Evolutionary conservation across 176 grass and related monocot species (phyloP).

Genomic region (Oropetium thomaeum): DNA sequence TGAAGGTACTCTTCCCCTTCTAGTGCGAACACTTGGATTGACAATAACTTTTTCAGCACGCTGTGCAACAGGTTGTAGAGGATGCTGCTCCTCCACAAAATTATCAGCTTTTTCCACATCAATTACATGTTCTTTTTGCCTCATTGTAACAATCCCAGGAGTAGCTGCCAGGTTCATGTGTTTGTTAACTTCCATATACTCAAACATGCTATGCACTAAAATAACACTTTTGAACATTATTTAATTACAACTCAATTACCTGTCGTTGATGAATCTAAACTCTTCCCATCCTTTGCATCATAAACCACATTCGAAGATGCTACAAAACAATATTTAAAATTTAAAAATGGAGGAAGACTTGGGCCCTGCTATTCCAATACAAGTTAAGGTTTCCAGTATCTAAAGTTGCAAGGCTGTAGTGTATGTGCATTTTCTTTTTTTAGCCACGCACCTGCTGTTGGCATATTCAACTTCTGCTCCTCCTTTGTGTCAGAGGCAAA

Average conservation of each 20-base stretch:
- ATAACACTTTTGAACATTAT: not conserved
- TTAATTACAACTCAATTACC: constrained; percentile 39
- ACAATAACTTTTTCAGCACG: constrained; percentile 40
- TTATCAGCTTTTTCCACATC: constrained; percentile 56
- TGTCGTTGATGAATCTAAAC: constrained; percentile 23
- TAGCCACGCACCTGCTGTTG: constrained; percentile 45
- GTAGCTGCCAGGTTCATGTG: constrained; percentile 27
- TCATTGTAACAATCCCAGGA: constrained; percentile 32
- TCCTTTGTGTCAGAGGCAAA: constrained; percentile 34
- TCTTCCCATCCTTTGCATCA: constrained; percentile 32
- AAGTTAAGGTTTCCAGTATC: not conserved
- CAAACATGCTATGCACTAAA: constrained; percentile 8
- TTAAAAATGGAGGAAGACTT: constrained; percentile 11
- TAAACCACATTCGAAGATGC: constrained; percentile 29
- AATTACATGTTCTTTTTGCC: constrained; percentile 61
- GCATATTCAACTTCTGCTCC: constrained; percentile 37
- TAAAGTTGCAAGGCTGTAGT: constrained; percentile 18
- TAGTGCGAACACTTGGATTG: constrained; percentile 51
- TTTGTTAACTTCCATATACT: constrained; percentile 20
- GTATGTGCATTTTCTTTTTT: not conserved
- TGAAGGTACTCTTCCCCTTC: constrained; percentile 42
- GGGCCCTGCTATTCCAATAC: constrained; percentile 9
- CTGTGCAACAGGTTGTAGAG: constrained; percentile 22
- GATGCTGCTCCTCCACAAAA: constrained; percentile 45
- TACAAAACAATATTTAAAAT: constrained; percentile 30